These are phyloP conservation scores for Neofusicoccum sp. DNA, from an alignment of 2,329 filamentous ascomycete species.

Conservation along the genomic window DNA sequence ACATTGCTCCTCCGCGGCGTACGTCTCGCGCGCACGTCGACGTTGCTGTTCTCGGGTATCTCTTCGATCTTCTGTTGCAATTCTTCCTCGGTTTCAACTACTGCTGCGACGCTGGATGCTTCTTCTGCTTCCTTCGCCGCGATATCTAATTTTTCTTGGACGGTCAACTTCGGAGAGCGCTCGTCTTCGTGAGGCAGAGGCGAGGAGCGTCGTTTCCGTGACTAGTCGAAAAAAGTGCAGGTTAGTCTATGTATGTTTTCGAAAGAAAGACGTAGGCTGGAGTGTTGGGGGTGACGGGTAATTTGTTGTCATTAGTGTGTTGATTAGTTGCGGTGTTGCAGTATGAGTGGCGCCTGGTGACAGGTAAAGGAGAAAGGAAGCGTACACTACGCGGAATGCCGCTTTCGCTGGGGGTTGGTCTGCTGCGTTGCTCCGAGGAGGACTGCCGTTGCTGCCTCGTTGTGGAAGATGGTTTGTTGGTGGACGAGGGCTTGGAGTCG, in stretches of 20 bases:
- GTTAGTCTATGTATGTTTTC: background rate
- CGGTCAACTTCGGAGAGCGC: conserved; percentile 41
- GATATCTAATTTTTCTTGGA: conserved; percentile 47
- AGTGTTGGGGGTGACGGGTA: background rate
- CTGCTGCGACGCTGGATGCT: conserved; percentile 33
- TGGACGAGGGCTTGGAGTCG: conserved; percentile 20
- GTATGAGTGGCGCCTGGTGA: background rate
- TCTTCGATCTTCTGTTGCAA: conserved; percentile 24
- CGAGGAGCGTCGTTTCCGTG: conserved; percentile 38
- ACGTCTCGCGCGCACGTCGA: conserved; percentile 34
- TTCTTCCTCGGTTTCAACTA: conserved; percentile 18
- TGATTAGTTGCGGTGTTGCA: background rate
- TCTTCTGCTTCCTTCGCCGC: conserved; percentile 46
- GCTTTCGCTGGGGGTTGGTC: background rate
- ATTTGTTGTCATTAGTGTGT: background rate
- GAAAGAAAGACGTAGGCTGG: background rate
- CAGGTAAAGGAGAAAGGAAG: background rate
- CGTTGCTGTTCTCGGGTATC: conserved; percentile 20
- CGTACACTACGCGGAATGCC: conserved; percentile 18
- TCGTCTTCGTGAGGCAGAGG: conserved; percentile 38
- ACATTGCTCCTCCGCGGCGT: conserved; percentile 49
- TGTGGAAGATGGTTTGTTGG: conserved; percentile 17
- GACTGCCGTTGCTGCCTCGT: background rate
- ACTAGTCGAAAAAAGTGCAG: conserved; percentile 20
- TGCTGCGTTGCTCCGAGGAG: background rate